Evolutionary conservation across 2,329 filamentous ascomycete species (phyloP), one percentile per base, ranked within the genome.

Genomic region (Boeremia lycopersici): DNA sequence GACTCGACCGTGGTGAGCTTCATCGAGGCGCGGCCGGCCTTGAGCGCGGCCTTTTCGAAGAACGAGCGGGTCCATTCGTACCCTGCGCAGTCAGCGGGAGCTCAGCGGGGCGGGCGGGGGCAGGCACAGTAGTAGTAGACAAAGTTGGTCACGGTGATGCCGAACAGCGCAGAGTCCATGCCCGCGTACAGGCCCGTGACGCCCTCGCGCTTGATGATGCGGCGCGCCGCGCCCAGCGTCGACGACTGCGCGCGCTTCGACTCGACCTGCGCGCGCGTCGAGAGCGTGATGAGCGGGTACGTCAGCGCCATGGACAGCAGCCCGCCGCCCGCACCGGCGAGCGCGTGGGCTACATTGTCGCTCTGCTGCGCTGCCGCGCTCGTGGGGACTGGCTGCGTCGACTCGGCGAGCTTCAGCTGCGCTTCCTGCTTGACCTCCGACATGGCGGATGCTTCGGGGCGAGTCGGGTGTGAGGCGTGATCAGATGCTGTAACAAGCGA

Each of bases 111-210:
- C 39, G 23, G 29, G n/a, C 8, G 40, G 25, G 11, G 43, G 23
- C 17, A 57, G 72, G 30, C 64, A 82, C 91, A 99, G 83, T 98
- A 99, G 81, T 99, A 99, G 83, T 99, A 99, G 42, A 99, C 93
- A 74, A 99, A 99, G 82, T 99, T 99, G 68, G 95, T 99, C 66
- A 99, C 88, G 76, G 90, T 95, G 81, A 99, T 98, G 75, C 95
- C 95, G 76, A 99, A 97, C 40, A 99, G 83, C 46, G 95, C 95
- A 59, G 90, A 96, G 76, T 96, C 91, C 56, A 99, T 86, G 36
- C 95, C 95, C 6, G 95, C 88, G 75, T 98, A 99, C 31, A 99
- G 86, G 29, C 95, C 95, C 2, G 85, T 81, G 52, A 97, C 80
- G 68, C 95, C 95, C 78, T 99, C 95, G 66, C 95, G 90, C 66